Base-by-base conservation (phyloP, 495 filamentous ascomycete genomes). In the Pyronema domesticum region DNA sequence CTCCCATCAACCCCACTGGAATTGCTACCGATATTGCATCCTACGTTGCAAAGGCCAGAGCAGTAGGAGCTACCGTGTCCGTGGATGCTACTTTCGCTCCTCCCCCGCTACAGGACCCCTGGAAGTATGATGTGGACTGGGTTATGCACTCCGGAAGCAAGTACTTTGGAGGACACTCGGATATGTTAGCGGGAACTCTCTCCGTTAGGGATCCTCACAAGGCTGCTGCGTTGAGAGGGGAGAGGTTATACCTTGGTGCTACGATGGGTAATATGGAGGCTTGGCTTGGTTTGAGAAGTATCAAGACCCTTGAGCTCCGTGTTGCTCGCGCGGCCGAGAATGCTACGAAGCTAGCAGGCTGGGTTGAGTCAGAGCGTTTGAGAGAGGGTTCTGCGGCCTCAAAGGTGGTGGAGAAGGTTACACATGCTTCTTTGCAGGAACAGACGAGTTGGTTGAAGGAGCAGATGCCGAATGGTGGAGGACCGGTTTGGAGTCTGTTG, bases 111-210 rank as follows among this genome's bases (percentile, higher is more conserved):
- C 82, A 85, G 67, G 85, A 95, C 59, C 91, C 91, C 1, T 93
- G 95, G 64, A 45, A 60, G 36, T 80, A 72, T 61, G 88, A 87
- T 54, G 85, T 81, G 3, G 88, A 95, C 67, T 67, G 85, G 0
- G 78, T 95, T 17, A 82, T 95, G 82, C 91, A 98, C 68, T 80
- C 75, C 18, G 91, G 86, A 10, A 91, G 88, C 7, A 98, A 98
- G 73, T 98, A 95, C 67, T 76, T 98, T 55, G 91, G 91, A 15
- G 91, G 91, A 0, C 91, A 98, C 69, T 83, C 78, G 57, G 91
- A 98, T 68, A 70, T 95, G 68, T 77, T 98, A 0, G 85, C 83
- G 60, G 91, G 91, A 10, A 81, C 94, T 15, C 71, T 95, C 15
- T 82, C 77, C 0, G 77, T 82, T 6, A 68, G 73, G 48, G n/a